phyloP scores from a whole-genome alignment of 768 basidiomycete genomes.

The Dendrothele bispora region DNA sequence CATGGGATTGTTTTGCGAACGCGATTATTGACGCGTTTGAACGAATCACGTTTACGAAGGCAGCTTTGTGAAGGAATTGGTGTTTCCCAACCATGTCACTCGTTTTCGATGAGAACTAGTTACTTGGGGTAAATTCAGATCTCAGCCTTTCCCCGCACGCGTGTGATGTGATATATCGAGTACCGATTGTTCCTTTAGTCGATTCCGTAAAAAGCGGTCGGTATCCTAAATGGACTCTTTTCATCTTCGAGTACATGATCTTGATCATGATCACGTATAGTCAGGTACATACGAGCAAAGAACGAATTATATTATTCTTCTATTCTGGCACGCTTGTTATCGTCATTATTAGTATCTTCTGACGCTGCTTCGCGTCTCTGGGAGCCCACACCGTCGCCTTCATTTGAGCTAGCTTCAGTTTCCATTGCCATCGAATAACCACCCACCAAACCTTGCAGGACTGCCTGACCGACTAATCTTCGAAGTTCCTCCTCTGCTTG shows the following conservation, averaged over 20 bases:
- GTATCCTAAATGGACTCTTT: no score
- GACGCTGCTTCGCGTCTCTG: not conserved
- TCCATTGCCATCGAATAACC: constrained; percentile 53
- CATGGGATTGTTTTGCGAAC: not conserved
- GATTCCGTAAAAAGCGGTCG: no score
- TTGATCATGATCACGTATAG: no score
- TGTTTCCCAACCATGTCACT: no score
- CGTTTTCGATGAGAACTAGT: no score
- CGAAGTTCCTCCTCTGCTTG: constrained; percentile 60
- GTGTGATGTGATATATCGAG: no score
- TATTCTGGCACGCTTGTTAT: not conserved
- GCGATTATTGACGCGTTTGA: not conserved
- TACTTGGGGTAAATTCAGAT: no score
- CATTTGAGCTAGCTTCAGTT: no score
- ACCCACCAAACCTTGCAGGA: constrained; percentile 63
- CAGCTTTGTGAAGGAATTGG: not conserved
- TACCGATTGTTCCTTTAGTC: no score
- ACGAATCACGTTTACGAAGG: not conserved
- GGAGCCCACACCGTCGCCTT: not conserved
- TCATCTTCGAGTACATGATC: no score
- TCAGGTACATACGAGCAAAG: no score
- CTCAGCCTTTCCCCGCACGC: no score
- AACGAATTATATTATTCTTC: constrained; percentile 4
- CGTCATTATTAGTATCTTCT: not conserved
- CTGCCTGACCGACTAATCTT: constrained; percentile 59